A percentile compares a stretch with the other conserved stretches of the same genome.
Evolutionary conservation across 2,329 filamentous ascomycete species (phyloP).

Genomic region (Beauveria brongniartii): DNA sequence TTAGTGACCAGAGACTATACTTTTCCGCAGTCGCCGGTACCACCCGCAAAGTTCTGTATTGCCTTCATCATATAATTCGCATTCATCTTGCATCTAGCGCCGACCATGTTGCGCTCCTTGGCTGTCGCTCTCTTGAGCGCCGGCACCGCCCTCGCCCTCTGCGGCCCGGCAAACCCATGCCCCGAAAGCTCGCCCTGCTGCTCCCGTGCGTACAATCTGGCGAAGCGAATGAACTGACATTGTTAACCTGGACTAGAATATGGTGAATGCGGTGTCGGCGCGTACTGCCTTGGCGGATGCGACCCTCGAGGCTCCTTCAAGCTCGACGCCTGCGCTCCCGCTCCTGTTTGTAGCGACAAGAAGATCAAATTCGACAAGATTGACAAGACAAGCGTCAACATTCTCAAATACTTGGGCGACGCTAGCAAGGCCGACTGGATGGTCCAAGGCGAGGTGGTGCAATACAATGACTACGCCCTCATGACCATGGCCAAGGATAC

Average conservation of each 20-base stretch:
- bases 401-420: slow-evolving; percentile 82
- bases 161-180: slow-evolving; percentile 51
- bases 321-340: slow-evolving; percentile 77
- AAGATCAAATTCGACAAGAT: slow-evolving; percentile 67
- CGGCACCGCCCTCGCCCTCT: slow-evolving; percentile 28
- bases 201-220: slow-evolving; percentile 53
- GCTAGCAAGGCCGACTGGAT: slow-evolving; percentile 78
- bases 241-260: slow-evolving; percentile 54
- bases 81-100: neutral
- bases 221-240: too few species aligned
- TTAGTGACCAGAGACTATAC: neutral
- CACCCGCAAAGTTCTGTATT: neutral
- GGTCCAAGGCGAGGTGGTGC: slow-evolving; percentile 65
- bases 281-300: slow-evolving; percentile 92
- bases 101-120: slow-evolving; percentile 26
- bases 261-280: slow-evolving; percentile 84
- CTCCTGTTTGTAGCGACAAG: slow-evolving; percentile 69
- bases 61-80: neutral
- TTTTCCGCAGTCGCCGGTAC: neutral
- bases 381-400: slow-evolving; percentile 55
- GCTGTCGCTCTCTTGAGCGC: slow-evolving; percentile 25
- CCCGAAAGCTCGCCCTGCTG: slow-evolving; percentile 68
- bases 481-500: slow-evolving; percentile 85
- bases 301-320: slow-evolving; percentile 78
- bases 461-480: slow-evolving; percentile 61